These are phyloP conservation scores for Eimeria brunetti DNA, from an alignment of 169 alveolate species.

Conservation along the genomic window DNA sequence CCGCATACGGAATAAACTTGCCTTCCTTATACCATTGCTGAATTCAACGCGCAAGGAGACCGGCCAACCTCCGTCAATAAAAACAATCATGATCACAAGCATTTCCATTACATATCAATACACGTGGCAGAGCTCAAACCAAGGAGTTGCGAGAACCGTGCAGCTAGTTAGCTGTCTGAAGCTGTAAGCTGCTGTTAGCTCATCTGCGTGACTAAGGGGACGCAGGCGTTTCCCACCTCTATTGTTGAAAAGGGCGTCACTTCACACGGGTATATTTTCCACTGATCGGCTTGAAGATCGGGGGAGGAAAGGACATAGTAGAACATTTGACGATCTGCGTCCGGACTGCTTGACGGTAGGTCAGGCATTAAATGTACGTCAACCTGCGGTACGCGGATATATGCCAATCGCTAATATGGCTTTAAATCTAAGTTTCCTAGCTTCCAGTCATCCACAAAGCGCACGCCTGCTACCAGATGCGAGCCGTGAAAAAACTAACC, in stretches of 20 bases:
- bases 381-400: slow-evolving; percentile 82
- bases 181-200: neutral
- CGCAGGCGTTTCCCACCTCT: slow-evolving; percentile 82
- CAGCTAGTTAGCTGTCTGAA: neutral
- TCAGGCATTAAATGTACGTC: slow-evolving; percentile 97
- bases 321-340: slow-evolving; percentile 93
- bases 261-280: slow-evolving; percentile 97
- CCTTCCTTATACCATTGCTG: slow-evolving; percentile 87
- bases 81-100: neutral
- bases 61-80: neutral
- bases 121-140: neutral
- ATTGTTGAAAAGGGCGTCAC: slow-evolving; percentile 95
- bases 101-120: neutral
- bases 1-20: slow-evolving; percentile 93
- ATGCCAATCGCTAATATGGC: neutral
- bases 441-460: neutral
- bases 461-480: neutral
- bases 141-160: neutral
- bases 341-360: slow-evolving; percentile 91
- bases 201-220: neutral
- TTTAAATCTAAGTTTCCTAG: neutral
- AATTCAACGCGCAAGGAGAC: neutral
- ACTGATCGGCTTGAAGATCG: slow-evolving; percentile 96
- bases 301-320: slow-evolving; percentile 88
- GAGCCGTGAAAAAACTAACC: slow-evolving; percentile 36